Evolutionary conservation across 805 yeast genomes (phyloP), one percentile per base, ranked within the genome.

Genomic region (Ogataea angusta): DNA sequence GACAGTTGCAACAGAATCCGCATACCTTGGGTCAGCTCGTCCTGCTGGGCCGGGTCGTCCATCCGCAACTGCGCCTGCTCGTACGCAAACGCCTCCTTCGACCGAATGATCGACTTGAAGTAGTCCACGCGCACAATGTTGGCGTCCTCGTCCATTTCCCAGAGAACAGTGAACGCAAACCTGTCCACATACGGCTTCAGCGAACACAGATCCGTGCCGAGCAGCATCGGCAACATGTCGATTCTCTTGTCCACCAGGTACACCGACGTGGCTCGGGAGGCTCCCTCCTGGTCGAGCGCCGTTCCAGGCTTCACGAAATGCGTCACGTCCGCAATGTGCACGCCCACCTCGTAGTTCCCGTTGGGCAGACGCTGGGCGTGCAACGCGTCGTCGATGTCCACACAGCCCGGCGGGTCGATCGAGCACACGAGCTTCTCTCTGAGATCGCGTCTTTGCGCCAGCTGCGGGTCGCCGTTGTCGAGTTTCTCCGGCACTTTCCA

Each of bases 301-400:
- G 96, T 88, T 47, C 82, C 84, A 0, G 99, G 83, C 63, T 89
- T 88, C 33, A 93, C 99, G 58, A 93, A 93, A 66, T 93, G 95
- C 1, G 98, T 87, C 22, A 93, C 99, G 66, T 93, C 99, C 8
- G 99, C 99, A 68, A 93, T 93, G 59, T 93, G 99, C 22, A 93
- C 99, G 57, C 99, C 99, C 42, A 93, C 95, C 62, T 93, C 96
- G 70, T 77, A 89, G 60, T 91, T 87, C 0, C 99, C 99, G 61
- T 93, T 93, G 2, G 95, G 89, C 36, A 93, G 72, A 39, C 61
- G 60, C 48, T 75, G 69, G 0, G 98, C 98, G 59, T 93, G 99
- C 35, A 93, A 70, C 1, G 99, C 99, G 69, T 93, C 96, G 69
- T 93, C 99, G 56, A 93, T 93, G 77, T 93, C 99, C 50, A 90